Evolutionary conservation across 2,329 filamentous ascomycete species (phyloP).

Genomic region (Nigrospora osmanthi): DNA sequence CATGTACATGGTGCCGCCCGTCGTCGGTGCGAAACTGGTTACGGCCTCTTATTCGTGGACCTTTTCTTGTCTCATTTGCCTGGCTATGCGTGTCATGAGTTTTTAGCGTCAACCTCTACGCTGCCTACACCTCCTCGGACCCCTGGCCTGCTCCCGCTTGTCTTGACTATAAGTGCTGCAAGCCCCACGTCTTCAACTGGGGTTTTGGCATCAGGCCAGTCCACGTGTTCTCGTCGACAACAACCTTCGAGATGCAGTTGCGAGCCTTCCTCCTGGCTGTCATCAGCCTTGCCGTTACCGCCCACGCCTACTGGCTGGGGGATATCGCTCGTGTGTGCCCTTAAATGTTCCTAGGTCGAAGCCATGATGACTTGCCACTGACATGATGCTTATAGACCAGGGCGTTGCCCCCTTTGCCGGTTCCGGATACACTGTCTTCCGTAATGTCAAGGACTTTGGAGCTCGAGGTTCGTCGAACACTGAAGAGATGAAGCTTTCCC

Average conservation of each 20-base stretch:
- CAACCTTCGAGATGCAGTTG: conserved; percentile 17
- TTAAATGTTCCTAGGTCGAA: neutral
- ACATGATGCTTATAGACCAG: conserved; percentile 22
- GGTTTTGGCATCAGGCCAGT: neutral
- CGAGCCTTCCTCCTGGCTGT: conserved; percentile 19
- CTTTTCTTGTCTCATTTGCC: neutral
- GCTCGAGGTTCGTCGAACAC: conserved; percentile 25
- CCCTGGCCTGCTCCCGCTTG: neutral
- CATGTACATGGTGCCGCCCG: neutral
- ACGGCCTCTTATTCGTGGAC: neutral
- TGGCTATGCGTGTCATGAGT: neutral
- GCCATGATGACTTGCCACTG: conserved; percentile 2
- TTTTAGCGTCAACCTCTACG: no score
- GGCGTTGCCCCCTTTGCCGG: conserved; percentile 33
- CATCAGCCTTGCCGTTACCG: conserved; percentile 17
- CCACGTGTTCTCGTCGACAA: neutral
- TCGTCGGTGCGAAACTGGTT: neutral
- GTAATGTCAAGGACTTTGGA: conserved; percentile 40
- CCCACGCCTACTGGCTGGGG: conserved; percentile 23
- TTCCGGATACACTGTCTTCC: conserved; percentile 33
- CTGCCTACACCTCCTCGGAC: no score
- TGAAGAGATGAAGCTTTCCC: neutral
- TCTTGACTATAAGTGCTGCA: neutral
- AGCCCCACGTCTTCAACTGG: neutral
- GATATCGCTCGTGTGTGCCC: conserved; percentile 15